These are phyloP conservation scores for Venturia effusa DNA, from an alignment of 2,329 filamentous ascomycete genomes.

Conservation along the genomic window DNA sequence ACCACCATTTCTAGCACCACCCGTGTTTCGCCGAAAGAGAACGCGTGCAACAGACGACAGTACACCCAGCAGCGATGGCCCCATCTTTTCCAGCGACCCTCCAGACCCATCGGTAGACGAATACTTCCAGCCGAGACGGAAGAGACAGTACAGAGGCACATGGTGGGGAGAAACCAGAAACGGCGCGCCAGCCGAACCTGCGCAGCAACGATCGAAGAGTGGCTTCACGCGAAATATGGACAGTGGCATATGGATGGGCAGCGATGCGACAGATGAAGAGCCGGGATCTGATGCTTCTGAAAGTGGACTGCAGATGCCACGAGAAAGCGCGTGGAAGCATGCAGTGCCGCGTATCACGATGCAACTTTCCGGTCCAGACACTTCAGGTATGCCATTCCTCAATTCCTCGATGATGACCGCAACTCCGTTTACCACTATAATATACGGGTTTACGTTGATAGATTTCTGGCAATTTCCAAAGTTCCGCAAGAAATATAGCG, in stretches of 20 bases:
- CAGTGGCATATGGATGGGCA: slow-evolving; percentile 54
- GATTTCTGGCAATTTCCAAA: neutral
- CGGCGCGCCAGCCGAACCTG: slow-evolving; percentile 16
- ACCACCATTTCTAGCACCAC: slow-evolving; percentile 2
- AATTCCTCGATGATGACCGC: no score
- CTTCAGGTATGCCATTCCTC: no score
- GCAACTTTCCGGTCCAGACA: no score
- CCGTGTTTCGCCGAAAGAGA: neutral
- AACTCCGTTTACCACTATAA: neutral
- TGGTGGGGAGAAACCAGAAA: slow-evolving; percentile 42
- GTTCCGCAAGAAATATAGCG: neutral
- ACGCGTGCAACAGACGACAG: slow-evolving; percentile 4
- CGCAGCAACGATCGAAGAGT: slow-evolving; percentile 35
- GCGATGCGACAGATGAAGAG: slow-evolving; percentile 4
- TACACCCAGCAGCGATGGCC: slow-evolving; percentile 45
- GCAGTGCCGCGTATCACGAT: neutral
- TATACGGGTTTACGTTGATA: neutral
- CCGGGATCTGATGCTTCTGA: neutral
- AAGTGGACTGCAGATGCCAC: neutral
- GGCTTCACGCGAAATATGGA: slow-evolving; percentile 50
- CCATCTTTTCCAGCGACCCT: slow-evolving; percentile 57
- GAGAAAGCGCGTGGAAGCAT: neutral
- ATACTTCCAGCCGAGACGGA: slow-evolving; percentile 48
- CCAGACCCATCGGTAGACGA: slow-evolving; percentile 48
- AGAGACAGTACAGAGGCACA: slow-evolving; percentile 52